Conservation (phyloP, 805 yeast genomes). For the Zygoascus flipseniorum region DNA sequence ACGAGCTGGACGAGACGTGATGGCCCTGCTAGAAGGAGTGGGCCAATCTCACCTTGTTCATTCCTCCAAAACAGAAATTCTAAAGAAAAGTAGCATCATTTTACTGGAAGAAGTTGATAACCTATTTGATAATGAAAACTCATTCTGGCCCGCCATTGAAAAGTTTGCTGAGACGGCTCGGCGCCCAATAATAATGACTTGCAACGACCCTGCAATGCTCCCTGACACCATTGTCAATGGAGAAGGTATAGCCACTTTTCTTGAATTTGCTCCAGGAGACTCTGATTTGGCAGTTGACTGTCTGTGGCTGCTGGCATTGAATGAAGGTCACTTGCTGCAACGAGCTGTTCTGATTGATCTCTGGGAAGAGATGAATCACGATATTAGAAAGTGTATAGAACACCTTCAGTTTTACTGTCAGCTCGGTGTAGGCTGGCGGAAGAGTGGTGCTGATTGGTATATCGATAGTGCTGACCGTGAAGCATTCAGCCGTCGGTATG, state of each 20-base stretch:
- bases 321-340: constrained; percentile 29
- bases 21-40: constrained; percentile 58
- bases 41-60: constrained; percentile 79
- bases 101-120: constrained; percentile 82
- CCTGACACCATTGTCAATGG: constrained; percentile 34
- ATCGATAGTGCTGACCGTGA: constrained; percentile 17
- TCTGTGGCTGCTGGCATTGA: constrained; percentile 26
- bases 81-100: constrained; percentile 48
- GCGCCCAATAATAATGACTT: constrained; percentile 64
- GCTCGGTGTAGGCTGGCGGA: constrained; percentile 26
- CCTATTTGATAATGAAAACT: constrained; percentile 64
- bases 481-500: background rate
- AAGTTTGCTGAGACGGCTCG: constrained; percentile 52
- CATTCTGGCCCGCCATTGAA: constrained; percentile 69
- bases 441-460: constrained; percentile 27
- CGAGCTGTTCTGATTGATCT: constrained; percentile 14
- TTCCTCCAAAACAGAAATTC: constrained; percentile 3
- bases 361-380: constrained; percentile 16
- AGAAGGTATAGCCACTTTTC: constrained; percentile 28
- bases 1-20: constrained; percentile 64
- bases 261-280: constrained; percentile 21
- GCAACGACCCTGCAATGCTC: constrained; percentile 24
- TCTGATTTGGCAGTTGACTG: constrained; percentile 18
- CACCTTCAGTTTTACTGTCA: constrained; percentile 31
- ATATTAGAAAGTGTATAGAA: constrained; percentile 23